Base-by-base conservation (phyloP, 2,329 filamentous ascomycete genomes). In the Colletotrichum tamarilloi region DNA sequence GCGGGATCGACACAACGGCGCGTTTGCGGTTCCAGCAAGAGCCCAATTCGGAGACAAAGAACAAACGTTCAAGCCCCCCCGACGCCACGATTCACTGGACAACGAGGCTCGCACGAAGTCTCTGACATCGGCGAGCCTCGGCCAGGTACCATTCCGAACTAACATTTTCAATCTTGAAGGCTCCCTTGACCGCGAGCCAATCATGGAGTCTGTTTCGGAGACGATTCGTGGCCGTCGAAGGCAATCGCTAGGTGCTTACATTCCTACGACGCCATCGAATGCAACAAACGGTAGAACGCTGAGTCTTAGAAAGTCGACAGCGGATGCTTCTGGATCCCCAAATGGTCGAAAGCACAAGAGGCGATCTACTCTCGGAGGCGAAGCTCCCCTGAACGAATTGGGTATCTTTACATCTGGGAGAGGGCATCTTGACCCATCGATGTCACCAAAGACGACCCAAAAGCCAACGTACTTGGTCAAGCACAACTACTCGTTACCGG, bases 391-490 rank as follows among this genome's bases (percentile, higher is more conserved):
- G 56, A 59, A 68, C 26, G 56, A 62, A 16, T 16, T 73, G 24
- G 56, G 67, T 12, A 76, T 73, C 16, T 73, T 68, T 38, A 65
- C 59, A 14, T 38, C 72, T 52, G 11, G 30, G 12, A n/a, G 52
- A 22, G 11, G 73, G 19, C 62, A 70, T 14, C 59, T 53, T 7
- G 65, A 71, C 3, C 42, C 72, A 7, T 28, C 63, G 2, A 67
- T 65, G 26, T 75, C 75, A 2, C 52, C 76, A 2, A 71, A 63
- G 59, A 53, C 72, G 8, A 71, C 74, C 4, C 76, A 77, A 1
- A 78, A 78, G 26, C 77, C 77, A 1, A 73, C 77, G n/a, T 57
- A 76, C 28, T 65, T 77, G 11, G 75, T 75, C 5, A 78, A 76
- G 42, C 68, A 72, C 19, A 75, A 75, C n/a, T 76, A 76, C 24